Evolutionary conservation across 1,284 basidiomycete genomes (phyloP).

Genomic region (Lentinus polychrous): DNA sequence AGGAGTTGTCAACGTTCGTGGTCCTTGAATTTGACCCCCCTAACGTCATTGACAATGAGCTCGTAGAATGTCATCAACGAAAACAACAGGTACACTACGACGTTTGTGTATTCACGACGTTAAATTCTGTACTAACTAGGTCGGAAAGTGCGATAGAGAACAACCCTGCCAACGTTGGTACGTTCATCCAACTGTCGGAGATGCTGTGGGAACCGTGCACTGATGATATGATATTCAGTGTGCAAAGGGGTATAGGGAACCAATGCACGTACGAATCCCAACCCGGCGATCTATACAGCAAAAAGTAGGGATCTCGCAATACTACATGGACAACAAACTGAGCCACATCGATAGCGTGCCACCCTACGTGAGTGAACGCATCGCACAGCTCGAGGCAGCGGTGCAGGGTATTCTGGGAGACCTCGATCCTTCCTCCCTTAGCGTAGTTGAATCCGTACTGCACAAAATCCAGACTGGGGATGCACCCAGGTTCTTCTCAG

Average conservation of each 20-base stretch:
- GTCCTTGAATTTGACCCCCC: not conserved
- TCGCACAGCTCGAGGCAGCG: conserved; percentile 7
- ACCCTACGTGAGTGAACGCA: conserved; percentile 1
- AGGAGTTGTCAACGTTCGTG: conserved; percentile 17
- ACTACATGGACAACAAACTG: too few species aligned
- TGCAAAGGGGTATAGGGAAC: conserved; percentile 15
- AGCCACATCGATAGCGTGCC: not conserved
- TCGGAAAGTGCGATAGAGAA: conserved; percentile 17
- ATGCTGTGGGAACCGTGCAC: not conserved
- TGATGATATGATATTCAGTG: conserved; percentile 7
- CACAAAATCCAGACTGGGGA: conserved; percentile 14
- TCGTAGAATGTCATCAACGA: conserved; percentile 18
- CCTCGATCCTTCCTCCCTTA: conserved; percentile 11
- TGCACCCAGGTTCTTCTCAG: not conserved
- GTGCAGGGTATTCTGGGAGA: conserved; percentile 7
- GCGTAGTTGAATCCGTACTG: conserved; percentile 14
- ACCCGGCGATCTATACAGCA: too few species aligned
- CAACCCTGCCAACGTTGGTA: conserved; percentile 21
- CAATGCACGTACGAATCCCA: conserved; percentile 14
- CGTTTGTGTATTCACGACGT: not conserved
- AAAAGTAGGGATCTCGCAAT: too few species aligned
- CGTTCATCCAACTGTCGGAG: not conserved
- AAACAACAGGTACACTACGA: conserved; percentile 20
- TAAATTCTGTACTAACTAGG: too few species aligned
- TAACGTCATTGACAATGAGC: not conserved